phyloP scores from a whole-genome alignment of 192 early-diverging fungal species.

The Phlyctochytrium arcticum region DNA sequence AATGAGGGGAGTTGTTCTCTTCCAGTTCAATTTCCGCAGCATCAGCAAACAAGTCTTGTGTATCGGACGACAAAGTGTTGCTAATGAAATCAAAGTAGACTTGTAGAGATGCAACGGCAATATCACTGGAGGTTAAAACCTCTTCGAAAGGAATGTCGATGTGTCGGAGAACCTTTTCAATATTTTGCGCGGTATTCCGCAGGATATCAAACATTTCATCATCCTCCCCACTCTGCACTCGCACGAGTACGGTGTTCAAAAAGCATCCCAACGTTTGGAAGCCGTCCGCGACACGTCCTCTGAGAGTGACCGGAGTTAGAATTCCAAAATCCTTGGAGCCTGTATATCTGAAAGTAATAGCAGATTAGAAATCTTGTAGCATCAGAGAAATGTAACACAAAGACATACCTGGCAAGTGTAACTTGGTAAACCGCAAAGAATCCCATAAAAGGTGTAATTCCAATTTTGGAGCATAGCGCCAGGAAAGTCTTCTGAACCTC shows the following conservation, averaged over 20 bases:
- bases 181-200: background rate
- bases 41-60: background rate
- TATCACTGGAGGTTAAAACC: background rate
- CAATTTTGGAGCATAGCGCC: background rate
- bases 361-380: background rate
- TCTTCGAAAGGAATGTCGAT: conserved; percentile 13
- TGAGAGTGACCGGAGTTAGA: background rate
- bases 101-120: background rate
- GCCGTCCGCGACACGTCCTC: background rate
- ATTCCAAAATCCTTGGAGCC: background rate
- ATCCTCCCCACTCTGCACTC: background rate
- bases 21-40: background rate
- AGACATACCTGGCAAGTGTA: background rate
- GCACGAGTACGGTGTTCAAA: conserved; percentile 4
- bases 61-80: background rate
- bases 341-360: background rate
- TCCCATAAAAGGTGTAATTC: background rate
- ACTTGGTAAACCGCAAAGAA: conserved; percentile 3
- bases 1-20: background rate
- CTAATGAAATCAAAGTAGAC: conserved; percentile 1
- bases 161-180: background rate
- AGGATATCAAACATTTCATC: background rate
- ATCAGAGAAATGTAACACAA: background rate
- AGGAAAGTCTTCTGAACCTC: background rate
- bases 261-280: conserved; percentile 2